Conservation (phyloP, 345 rosid genomes). For the Brassica incana region DNA sequence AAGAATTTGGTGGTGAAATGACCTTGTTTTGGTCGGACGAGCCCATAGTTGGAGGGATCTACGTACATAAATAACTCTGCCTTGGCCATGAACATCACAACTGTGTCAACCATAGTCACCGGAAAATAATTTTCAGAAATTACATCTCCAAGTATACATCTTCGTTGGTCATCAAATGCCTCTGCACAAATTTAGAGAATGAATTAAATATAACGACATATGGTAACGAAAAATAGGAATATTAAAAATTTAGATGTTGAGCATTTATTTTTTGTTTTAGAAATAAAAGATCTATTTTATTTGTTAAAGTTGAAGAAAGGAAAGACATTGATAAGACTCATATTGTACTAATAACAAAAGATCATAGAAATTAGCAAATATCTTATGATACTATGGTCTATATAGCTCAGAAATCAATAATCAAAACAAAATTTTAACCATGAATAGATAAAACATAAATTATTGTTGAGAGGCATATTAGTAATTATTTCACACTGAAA, state of each 20-base stretch:
- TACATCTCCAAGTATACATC: constrained; percentile 42
- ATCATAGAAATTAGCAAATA: neutral
- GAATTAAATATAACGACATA: no score
- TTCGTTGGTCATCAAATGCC: constrained; percentile 44
- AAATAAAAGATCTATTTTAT: no score
- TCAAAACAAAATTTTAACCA: neutral
- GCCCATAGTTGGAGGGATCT: constrained; percentile 42
- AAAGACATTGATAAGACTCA: no score
- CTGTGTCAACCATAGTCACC: constrained; percentile 40
- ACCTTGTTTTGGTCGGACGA: constrained; percentile 33
- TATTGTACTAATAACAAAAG: no score
- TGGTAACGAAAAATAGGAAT: no score
- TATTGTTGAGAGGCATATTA: neutral
- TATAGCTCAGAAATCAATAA: neutral
- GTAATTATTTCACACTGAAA: neutral
- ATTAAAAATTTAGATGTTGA: no score
- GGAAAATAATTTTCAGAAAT: constrained; percentile 39
- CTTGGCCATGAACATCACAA: constrained; percentile 41
- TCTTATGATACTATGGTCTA: neutral
- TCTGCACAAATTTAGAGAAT: no score
- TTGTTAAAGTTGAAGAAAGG: no score
- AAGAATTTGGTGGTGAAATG: constrained; percentile 39
- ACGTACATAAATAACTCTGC: constrained; percentile 42
- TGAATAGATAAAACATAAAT: neutral
- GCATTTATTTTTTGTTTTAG: no score